Evolutionary conservation across 2,329 filamentous ascomycete species (phyloP), one percentile per base, ranked within the genome.

Genomic region (Aulographum hederae): DNA sequence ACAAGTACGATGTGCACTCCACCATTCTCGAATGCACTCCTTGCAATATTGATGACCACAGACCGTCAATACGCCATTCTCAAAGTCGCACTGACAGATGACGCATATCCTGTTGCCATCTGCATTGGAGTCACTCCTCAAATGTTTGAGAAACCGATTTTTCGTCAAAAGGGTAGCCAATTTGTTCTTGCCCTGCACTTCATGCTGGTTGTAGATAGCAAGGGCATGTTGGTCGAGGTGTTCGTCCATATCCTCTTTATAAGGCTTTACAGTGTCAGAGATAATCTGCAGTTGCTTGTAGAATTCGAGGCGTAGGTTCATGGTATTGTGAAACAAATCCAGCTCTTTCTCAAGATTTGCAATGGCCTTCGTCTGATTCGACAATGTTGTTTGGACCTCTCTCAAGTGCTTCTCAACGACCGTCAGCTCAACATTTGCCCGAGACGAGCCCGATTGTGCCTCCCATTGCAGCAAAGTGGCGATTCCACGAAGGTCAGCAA

Each of bases 1-100:
- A 43, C 86, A 95, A 32, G 69, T 86, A 13, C 63, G 67, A 42
- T 84, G 73, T 19, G 69, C 61, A 34, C 60, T 63, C 58, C 77
- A 81, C 89, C 89, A 95, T 10, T 72, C 43, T 23, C 64, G 62
- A 41, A 95, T 75, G 51, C 89, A 95, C 18, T 81, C 78, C 44
- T 81, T 84, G 58, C 86, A 94, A 48, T 84, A 95, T 39, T 82
- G 72, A 47, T 98, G 89, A 0, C 86, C 86, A 48, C 89, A 95
- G 1, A 82, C 67, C 0, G 86, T 94, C 38, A 86, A 60, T 32
- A 78, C 70, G 32, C 86, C 86, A n/a, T 72, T 60, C 36, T 77
- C 73, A 43, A 94, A 92, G 0, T 61, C 47, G 8, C 67, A 65
- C 45, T 79, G 75, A 48, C 89, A 98, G 42, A 98, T 94, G 34